phyloP scores from a whole-genome alignment of 345 rosid genomes.

The Lagerstroemia speciosa region DNA sequence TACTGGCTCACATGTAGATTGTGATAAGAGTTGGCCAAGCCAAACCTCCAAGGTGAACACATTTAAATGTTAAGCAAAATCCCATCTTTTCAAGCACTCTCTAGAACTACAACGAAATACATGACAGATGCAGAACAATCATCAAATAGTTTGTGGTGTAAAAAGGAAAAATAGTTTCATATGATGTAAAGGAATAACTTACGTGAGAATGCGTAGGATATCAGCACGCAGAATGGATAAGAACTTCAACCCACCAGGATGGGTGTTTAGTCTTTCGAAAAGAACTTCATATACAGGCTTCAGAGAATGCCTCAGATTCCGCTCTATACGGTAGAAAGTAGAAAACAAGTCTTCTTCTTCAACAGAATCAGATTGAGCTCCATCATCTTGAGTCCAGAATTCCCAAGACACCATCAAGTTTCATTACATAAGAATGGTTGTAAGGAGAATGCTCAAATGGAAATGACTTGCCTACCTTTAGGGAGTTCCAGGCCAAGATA shows the following conservation, averaged over 20 bases:
- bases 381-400: slow-evolving; percentile 29
- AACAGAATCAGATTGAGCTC: slow-evolving; percentile 18
- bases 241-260: slow-evolving; percentile 80
- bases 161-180: background rate
- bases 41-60: background rate
- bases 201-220: slow-evolving; percentile 59
- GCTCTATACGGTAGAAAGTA: slow-evolving; percentile 68
- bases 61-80: background rate
- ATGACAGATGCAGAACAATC: background rate
- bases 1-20: background rate
- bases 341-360: slow-evolving; percentile 46
- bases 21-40: background rate
- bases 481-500: slow-evolving; percentile 70
- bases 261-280: slow-evolving; percentile 78
- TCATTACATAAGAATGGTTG: slow-evolving; percentile 3
- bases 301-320: slow-evolving; percentile 71
- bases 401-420: slow-evolving; percentile 7
- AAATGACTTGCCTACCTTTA: slow-evolving; percentile 16
- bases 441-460: background rate
- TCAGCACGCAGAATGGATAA: slow-evolving; percentile 72
- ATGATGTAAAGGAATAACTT: slow-evolving; percentile 25
- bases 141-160: background rate
- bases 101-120: background rate
- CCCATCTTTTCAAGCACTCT: background rate
- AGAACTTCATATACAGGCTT: slow-evolving; percentile 70